Percentiles rank a stretch among this genome's conserved stretches.
phyloP scores from a whole-genome alignment of 1,284 basidiomycete genomes.

The Puccinia brachypodii region DNA sequence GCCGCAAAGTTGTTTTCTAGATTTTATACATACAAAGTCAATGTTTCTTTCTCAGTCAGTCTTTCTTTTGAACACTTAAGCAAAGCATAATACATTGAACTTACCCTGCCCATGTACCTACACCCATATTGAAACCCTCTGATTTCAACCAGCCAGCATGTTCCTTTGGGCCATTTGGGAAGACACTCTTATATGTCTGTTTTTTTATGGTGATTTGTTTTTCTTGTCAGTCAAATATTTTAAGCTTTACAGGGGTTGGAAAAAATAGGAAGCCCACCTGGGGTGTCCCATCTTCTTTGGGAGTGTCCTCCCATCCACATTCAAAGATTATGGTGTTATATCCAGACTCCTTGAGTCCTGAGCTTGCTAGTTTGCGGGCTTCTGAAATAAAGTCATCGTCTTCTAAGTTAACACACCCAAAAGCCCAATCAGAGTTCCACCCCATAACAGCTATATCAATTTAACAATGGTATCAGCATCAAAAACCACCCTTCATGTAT shows the following conservation, averaged over 20 bases:
- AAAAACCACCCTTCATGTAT: background rate
- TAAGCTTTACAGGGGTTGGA: background rate
- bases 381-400: background rate
- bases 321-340: conserved; percentile 20
- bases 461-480: background rate
- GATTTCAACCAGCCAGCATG: background rate
- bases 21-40: background rate
- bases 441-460: conserved; percentile 8
- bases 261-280: background rate
- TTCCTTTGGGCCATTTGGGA: background rate
- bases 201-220: background rate
- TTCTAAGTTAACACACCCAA: background rate
- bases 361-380: background rate
- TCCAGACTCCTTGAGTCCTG: conserved; percentile 5
- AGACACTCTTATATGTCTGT: background rate
- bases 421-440: conserved; percentile 10
- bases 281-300: conserved; percentile 9
- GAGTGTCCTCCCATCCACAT: conserved; percentile 29
- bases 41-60: background rate
- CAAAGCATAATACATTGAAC: background rate
- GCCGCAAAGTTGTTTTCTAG: background rate
- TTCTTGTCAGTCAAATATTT: background rate
- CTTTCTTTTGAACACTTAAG: background rate
- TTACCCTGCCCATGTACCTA: conserved; percentile 21
- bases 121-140: background rate